Percentiles rank a stretch among this genome's conserved stretches.
These are phyloP conservation scores for Diaporthe nobilis DNA, from an alignment of 2,329 filamentous ascomycete species.

Conservation along the genomic window DNA sequence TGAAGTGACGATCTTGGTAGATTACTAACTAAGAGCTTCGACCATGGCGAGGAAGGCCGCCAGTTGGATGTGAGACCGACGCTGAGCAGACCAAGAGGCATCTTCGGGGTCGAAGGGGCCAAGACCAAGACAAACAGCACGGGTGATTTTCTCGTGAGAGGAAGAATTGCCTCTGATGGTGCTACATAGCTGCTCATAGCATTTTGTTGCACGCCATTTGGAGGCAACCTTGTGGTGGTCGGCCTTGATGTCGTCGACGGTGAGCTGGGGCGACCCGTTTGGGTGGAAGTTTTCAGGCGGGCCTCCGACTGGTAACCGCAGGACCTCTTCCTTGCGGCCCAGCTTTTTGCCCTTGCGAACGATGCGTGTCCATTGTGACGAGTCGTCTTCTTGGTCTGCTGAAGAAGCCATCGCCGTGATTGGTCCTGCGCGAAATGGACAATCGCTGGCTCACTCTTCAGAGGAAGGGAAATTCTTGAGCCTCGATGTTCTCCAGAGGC, in stretches of 20 bases:
- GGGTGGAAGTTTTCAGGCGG: slow-evolving; percentile 38
- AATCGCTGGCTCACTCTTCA: too few species aligned
- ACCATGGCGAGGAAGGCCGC: slow-evolving; percentile 66
- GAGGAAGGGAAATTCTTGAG: slow-evolving; percentile 6
- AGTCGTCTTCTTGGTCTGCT: background rate
- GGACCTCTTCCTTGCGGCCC: slow-evolving; percentile 7
- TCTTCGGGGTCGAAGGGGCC: slow-evolving; percentile 68
- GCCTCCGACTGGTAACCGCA: slow-evolving; percentile 20
- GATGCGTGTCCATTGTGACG: slow-evolving; percentile 38
- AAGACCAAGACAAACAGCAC: slow-evolving; percentile 68
- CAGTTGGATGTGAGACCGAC: slow-evolving; percentile 66
- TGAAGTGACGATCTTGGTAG: too few species aligned
- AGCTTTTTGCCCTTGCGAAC: slow-evolving; percentile 37
- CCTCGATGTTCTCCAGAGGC: background rate
- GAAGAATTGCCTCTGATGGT: slow-evolving; percentile 50
- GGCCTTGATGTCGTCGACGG: slow-evolving; percentile 38
- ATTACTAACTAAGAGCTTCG: slow-evolving; percentile 56
- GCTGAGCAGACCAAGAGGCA: slow-evolving; percentile 60
- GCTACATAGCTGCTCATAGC: slow-evolving; percentile 51
- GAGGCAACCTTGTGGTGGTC: slow-evolving; percentile 45
- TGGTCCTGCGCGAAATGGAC: background rate
- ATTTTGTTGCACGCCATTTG: slow-evolving; percentile 47
- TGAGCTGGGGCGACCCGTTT: slow-evolving; percentile 34
- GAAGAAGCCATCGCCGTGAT: background rate
- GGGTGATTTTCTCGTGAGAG: slow-evolving; percentile 48